A percentile compares a stretch with the other conserved stretches of the same genome.
Conservation (phyloP, 2,329 filamentous ascomycete species). For the Fusarium illudens region DNA sequence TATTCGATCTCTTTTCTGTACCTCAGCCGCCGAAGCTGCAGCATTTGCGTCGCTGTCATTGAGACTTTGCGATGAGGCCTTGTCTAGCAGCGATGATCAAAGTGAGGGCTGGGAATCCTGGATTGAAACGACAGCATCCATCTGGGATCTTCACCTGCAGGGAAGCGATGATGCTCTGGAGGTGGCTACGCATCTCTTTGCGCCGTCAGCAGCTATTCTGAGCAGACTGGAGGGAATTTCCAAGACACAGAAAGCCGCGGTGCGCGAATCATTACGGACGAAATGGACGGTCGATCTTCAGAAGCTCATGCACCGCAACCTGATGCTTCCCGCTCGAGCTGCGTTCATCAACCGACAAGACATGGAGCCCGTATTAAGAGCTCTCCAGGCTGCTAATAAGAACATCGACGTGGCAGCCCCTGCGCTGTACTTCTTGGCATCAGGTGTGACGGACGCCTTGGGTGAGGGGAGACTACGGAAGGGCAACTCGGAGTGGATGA, state of each 20-base stretch:
- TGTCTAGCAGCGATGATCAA: constrained; percentile 46
- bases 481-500: constrained; percentile 51
- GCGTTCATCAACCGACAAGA: constrained; percentile 55
- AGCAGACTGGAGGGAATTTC: constrained; percentile 50
- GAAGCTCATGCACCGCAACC: constrained; percentile 58
- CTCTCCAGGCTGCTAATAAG: constrained; percentile 51
- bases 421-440: constrained; percentile 56
- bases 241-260: constrained; percentile 16
- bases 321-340: constrained; percentile 61
- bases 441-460: constrained; percentile 37
- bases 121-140: constrained; percentile 54
- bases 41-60: constrained; percentile 57
- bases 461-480: constrained; percentile 45
- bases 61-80: constrained; percentile 53
- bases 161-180: constrained; percentile 57
- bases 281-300: constrained; percentile 59
- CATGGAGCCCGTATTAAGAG: constrained; percentile 52
- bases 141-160: constrained; percentile 66
- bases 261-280: constrained; percentile 29
- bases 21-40: constrained; percentile 57
- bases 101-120: constrained; percentile 54
- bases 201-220: constrained; percentile 49
- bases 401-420: constrained; percentile 51
- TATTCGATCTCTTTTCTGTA: constrained; percentile 64
- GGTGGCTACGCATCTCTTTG: constrained; percentile 58